phyloP scores from a whole-genome alignment of 768 basidiomycete genomes.

The Fistulinella prunicolor region DNA sequence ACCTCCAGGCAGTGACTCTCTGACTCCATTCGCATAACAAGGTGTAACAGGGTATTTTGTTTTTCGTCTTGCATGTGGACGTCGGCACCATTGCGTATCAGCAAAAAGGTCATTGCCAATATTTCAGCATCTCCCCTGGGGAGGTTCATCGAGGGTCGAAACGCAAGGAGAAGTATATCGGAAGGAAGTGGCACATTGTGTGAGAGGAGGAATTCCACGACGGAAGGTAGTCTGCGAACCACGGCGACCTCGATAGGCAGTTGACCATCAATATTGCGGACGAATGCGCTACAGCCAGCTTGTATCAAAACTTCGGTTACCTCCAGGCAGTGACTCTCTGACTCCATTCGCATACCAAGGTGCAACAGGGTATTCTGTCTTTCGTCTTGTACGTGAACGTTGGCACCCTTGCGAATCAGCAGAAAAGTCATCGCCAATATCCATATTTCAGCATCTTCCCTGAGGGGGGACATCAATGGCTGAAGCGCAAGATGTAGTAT shows the following conservation, averaged over 20 bases:
- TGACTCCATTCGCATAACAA: too few relatives aligned
- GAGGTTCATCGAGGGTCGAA: too few relatives aligned
- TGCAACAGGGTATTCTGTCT: background rate
- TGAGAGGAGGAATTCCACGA: too few relatives aligned
- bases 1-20: too few relatives aligned
- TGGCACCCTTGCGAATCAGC: background rate
- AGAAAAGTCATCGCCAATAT: background rate
- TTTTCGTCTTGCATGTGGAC: background rate
- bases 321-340: too few relatives aligned
- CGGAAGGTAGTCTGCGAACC: background rate
- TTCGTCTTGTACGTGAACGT: background rate
- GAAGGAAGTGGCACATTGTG: too few relatives aligned
- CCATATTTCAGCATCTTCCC: background rate
- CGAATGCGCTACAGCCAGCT: background rate
- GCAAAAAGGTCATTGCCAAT: background rate
- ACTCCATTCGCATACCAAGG: background rate
- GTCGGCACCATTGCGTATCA: background rate
- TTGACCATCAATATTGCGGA: background rate
- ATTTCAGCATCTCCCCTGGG: background rate
- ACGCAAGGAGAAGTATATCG: too few relatives aligned
- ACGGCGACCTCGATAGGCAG: background rate
- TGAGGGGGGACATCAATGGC: too few relatives aligned
- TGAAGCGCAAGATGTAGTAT: too few relatives aligned
- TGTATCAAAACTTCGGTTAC: background rate
- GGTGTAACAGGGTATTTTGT: background rate